Conservation (phyloP, 192 early-diverging fungal genomes). For the Helicostylum pulchrum region DNA sequence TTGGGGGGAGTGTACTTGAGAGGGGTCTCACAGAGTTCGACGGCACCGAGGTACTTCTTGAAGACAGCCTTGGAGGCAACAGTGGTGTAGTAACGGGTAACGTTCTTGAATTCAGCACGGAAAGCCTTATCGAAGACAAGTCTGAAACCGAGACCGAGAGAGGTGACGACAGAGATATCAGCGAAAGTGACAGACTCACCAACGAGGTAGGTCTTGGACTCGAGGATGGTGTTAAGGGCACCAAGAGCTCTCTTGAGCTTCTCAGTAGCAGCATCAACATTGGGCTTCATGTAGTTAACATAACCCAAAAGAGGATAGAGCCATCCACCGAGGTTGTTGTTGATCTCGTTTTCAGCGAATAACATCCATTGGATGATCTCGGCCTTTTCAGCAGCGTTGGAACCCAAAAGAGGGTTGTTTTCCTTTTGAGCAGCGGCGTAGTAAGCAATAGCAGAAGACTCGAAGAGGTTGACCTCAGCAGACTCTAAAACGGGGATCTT, state of each 20-base stretch:
- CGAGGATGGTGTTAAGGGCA: conserved; percentile 75
- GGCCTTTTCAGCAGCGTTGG: conserved; percentile 56
- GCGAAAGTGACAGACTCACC: conserved; percentile 91
- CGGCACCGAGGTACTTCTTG: conserved; percentile 75
- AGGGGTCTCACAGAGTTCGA: conserved; percentile 63
- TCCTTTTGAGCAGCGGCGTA: conserved; percentile 61
- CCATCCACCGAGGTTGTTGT: conserved; percentile 37
- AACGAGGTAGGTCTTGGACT: conserved; percentile 88
- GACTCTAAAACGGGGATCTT: conserved; percentile 90
- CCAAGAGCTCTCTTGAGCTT: conserved; percentile 58
- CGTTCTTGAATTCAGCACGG: conserved; percentile 82
- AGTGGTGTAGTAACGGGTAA: conserved; percentile 93
- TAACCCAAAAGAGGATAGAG: conserved; percentile 48
- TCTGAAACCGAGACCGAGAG: conserved; percentile 49
- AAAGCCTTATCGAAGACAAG: conserved; percentile 68
- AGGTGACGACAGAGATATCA: conserved; percentile 71
- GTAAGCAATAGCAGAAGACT: conserved; percentile 91
- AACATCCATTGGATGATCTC: conserved; percentile 64
- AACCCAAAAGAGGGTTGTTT: conserved; percentile 52
- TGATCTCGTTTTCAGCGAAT: conserved; percentile 61
- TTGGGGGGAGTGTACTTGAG: conserved; percentile 52
- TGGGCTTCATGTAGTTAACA: conserved; percentile 43
- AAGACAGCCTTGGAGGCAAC: conserved; percentile 79
- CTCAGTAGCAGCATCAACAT: conserved; percentile 69
- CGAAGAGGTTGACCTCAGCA: conserved; percentile 68